Percentiles rank a stretch among this genome's conserved stretches.
phyloP scores from a whole-genome alignment of 805 yeast species.

The Ogataea nitratoaversa region DNA sequence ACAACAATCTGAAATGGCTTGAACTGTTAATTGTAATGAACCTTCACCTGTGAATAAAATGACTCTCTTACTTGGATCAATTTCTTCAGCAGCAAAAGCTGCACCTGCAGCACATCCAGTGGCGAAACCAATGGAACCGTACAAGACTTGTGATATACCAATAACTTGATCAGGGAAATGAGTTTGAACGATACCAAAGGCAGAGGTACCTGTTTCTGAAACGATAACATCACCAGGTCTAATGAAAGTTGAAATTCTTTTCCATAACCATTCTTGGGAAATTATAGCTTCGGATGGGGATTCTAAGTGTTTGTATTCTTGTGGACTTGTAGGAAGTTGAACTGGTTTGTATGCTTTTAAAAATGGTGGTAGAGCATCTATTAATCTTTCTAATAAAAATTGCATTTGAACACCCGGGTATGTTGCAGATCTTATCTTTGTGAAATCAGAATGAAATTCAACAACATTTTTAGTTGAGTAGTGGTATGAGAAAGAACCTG shows the following conservation, averaged over 20 bases:
- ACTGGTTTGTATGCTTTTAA: constrained; percentile 38
- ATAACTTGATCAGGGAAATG: constrained; percentile 55
- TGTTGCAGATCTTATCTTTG: constrained; percentile 59
- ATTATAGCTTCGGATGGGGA: constrained; percentile 20
- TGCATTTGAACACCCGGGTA: constrained; percentile 72
- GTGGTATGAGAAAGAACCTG: constrained; percentile 73
- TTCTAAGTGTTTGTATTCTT: constrained; percentile 20
- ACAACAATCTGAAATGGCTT: constrained; percentile 62
- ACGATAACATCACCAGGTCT: constrained; percentile 58
- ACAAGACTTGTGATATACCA: constrained; percentile 63
- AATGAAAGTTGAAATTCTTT: constrained; percentile 52
- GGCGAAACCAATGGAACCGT: constrained; percentile 65
- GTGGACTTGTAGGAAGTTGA: constrained; percentile 44
- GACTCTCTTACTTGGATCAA: constrained; percentile 55
- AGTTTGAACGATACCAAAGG: constrained; percentile 60
- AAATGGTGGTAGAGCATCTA: constrained; percentile 24
- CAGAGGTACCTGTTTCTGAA: constrained; percentile 65
- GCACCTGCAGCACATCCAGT: constrained; percentile 62
- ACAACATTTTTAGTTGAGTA: constrained; percentile 65
- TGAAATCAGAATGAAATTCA: constrained; percentile 68
- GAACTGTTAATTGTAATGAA: constrained; percentile 64
- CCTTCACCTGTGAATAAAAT: constrained; percentile 64
- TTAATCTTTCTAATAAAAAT: constrained; percentile 37
- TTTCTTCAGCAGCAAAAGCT: constrained; percentile 57
- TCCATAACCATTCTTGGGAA: constrained; percentile 63